A percentile compares a stretch with the other conserved stretches of the same genome.
Evolutionary conservation across 2,329 filamentous ascomycete species (phyloP).

Genomic region (Phyllosticta capitalensis): DNA sequence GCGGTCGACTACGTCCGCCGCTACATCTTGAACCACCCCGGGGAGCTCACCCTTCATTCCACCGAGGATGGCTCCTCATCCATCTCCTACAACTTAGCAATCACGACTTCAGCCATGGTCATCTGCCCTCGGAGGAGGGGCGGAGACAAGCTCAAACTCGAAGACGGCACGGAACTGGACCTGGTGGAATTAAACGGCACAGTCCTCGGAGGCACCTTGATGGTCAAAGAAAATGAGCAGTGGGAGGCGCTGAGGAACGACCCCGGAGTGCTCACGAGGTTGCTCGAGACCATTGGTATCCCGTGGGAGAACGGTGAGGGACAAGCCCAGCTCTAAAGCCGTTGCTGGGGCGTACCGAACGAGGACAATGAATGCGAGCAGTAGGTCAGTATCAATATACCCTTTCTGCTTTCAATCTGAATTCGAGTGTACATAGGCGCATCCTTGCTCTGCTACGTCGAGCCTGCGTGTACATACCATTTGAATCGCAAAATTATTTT

Average conservation of each 20-base stretch:
- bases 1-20: constrained; percentile 27
- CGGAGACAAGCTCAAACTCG: constrained; percentile 31
- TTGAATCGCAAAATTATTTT: background rate
- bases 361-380: background rate
- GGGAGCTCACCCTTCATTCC: constrained; percentile 18
- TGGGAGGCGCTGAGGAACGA: constrained; percentile 40
- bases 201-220: constrained; percentile 46
- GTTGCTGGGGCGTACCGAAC: background rate
- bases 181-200: constrained; percentile 47
- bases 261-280: constrained; percentile 31
- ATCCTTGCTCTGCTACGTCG: background rate
- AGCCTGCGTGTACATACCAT: background rate
- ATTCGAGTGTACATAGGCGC: background rate
- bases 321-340: background rate
- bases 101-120: constrained; percentile 45
- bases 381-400: background rate
- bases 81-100: constrained; percentile 50
- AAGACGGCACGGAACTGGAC: constrained; percentile 28
- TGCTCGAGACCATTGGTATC: constrained; percentile 33
- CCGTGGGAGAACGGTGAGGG: constrained; percentile 14
- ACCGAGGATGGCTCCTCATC: constrained; percentile 29
- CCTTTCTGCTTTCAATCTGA: background rate
- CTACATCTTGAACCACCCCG: constrained; percentile 32
- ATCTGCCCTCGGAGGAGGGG: constrained; percentile 43
- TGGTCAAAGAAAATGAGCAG: constrained; percentile 48